Conservation (phyloP, 768 basidiomycete genomes). For the Austroboletus festivus region DNA sequence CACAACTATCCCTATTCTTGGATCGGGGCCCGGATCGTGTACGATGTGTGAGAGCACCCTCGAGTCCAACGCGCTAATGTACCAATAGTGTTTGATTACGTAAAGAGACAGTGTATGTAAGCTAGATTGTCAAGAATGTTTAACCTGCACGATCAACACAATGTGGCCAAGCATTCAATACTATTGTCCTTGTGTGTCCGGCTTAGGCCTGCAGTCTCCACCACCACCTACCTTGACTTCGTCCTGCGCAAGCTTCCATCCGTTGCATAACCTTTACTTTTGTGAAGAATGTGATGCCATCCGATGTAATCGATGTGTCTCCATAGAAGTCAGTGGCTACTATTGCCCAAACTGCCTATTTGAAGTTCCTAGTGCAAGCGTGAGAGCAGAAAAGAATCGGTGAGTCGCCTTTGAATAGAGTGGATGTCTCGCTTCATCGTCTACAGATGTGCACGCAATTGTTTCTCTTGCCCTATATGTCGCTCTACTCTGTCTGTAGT, state of each 20-base stretch:
- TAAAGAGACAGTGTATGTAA: too few species aligned
- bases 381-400: constrained; percentile 98
- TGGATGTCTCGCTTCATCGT: background rate
- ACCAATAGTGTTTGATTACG: background rate
- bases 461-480: constrained; percentile 95
- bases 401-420: constrained; percentile 29
- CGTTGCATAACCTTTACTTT: constrained; percentile 85
- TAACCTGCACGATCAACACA: too few species aligned
- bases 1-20: constrained; percentile 88
- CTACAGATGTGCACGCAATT: constrained; percentile 91
- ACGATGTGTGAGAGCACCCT: constrained; percentile 37
- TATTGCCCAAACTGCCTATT: constrained; percentile 98
- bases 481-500: constrained; percentile 86
- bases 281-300: constrained; percentile 98
- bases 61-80: too few species aligned
- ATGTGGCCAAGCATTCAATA: constrained; percentile 53
- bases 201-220: constrained; percentile 40
- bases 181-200: constrained; percentile 72
- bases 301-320: constrained; percentile 88
- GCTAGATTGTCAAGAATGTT: too few species aligned
- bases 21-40: constrained; percentile 70
- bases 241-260: constrained; percentile 78
- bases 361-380: constrained; percentile 96
- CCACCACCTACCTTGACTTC: constrained; percentile 77
- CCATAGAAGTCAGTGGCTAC: constrained; percentile 92